These are phyloP conservation scores for Magnolia changhungtana DNA, from an alignment of 164 flowering plant genomes.

Conservation along the genomic window DNA sequence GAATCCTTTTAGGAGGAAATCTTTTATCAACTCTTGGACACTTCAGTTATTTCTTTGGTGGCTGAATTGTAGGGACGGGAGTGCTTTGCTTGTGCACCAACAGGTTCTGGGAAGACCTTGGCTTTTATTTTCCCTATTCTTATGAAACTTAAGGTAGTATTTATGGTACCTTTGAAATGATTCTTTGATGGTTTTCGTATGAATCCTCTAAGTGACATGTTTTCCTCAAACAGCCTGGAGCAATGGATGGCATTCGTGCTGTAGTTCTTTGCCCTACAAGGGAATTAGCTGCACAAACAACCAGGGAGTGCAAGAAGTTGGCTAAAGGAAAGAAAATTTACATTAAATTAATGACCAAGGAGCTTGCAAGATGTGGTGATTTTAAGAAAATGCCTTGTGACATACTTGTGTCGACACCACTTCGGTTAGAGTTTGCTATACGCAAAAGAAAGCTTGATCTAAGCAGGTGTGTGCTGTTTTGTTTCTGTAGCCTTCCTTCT, in stretches of 20 bases:
- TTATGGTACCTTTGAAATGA: not conserved
- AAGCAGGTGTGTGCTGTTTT: slow-evolving; percentile 56
- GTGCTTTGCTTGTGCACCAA: slow-evolving; percentile 98
- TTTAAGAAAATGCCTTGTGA: slow-evolving; percentile 68
- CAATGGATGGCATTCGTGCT: slow-evolving; percentile 73
- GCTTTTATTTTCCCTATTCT: slow-evolving; percentile 88
- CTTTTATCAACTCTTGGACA: not conserved
- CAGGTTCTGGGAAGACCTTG: slow-evolving; percentile 97
- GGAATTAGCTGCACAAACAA: slow-evolving; percentile 84
- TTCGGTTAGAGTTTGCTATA: slow-evolving; percentile 53
- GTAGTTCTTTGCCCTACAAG: slow-evolving; percentile 86
- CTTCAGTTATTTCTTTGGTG: not conserved
- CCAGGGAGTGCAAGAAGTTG: slow-evolving; percentile 85
- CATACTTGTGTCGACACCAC: slow-evolving; percentile 85
- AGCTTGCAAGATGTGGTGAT: slow-evolving; percentile 54
- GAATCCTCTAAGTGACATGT: not conserved
- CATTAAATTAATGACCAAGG: slow-evolving; percentile 74
- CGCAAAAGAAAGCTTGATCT: slow-evolving; percentile 72
- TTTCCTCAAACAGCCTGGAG: slow-evolving; percentile 43
- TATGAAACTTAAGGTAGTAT: slow-evolving; percentile 75
- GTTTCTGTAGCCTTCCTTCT: not conserved
- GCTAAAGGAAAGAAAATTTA: slow-evolving; percentile 69
- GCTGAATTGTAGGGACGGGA: slow-evolving; percentile 61
- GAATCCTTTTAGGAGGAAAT: not conserved
- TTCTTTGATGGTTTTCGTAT: not conserved